Conservation (phyloP, 75 land plant genomes). For the Picea sitchensis region DNA sequence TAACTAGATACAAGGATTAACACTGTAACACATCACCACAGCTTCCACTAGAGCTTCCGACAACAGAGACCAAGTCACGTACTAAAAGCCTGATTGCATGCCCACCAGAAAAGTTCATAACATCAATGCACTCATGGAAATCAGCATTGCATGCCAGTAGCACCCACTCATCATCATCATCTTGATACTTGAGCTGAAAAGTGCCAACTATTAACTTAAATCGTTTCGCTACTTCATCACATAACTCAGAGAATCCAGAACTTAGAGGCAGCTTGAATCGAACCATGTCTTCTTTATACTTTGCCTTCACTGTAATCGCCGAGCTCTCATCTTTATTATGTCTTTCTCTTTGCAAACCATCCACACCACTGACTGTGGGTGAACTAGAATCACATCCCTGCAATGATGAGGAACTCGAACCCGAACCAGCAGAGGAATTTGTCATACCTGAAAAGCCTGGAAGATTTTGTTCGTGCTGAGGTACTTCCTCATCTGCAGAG, state of each 20-base stretch:
- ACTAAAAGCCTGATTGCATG: constrained; percentile 37
- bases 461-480: constrained; percentile 11
- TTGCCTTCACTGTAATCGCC: constrained; percentile 28
- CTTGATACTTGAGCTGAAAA: constrained; percentile 39
- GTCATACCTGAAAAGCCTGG: constrained; percentile 5
- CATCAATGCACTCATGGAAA: constrained; percentile 36
- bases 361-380: constrained; percentile 11
- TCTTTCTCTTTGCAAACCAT: background rate
- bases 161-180: constrained; percentile 55
- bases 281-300: constrained; percentile 22
- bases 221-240: constrained; percentile 29
- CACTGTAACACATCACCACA: constrained; percentile 34
- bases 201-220: constrained; percentile 17
- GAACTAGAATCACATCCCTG: constrained; percentile 18
- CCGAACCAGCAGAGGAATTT: constrained; percentile 49
- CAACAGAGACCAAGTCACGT: background rate
- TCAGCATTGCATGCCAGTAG: constrained; percentile 38
- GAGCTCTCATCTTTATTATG: background rate
- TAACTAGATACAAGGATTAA: background rate
- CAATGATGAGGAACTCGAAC: constrained; percentile 29
- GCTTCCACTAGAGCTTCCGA: constrained; percentile 45
- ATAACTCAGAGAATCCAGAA: constrained; percentile 16
- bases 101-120: constrained; percentile 14
- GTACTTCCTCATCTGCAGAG: constrained; percentile 16
- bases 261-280: constrained; percentile 29